phyloP scores from a whole-genome alignment of 139 green algal genomes.

The Spirogloea muscicola region DNA sequence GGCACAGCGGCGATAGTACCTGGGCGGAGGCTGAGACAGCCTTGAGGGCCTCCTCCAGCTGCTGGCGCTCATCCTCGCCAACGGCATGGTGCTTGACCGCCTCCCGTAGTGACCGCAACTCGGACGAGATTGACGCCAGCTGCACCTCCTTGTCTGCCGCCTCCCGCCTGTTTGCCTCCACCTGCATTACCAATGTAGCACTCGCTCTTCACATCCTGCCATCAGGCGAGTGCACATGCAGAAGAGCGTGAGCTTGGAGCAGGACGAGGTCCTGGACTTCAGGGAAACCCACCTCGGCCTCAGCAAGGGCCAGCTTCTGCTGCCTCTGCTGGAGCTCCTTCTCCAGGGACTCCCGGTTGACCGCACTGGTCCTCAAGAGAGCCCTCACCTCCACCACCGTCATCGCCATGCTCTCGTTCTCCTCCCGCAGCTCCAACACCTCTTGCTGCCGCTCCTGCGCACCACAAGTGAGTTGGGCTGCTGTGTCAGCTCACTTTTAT shows the following conservation, averaged over 20 bases:
- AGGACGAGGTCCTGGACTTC: neutral
- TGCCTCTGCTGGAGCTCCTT: too few relatives aligned
- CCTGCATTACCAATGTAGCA: neutral
- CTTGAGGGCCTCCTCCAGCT: constrained; percentile 19
- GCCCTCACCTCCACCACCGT: too few relatives aligned
- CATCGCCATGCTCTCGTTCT: too few relatives aligned
- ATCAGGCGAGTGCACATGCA: neutral
- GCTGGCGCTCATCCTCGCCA: constrained; percentile 26
- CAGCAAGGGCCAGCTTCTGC: neutral
- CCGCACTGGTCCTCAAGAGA: too few relatives aligned
- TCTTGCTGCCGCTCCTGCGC: too few relatives aligned
- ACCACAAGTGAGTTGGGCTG: too few relatives aligned
- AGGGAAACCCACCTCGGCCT: neutral
- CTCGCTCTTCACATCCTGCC: too few relatives aligned
- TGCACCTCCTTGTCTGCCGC: constrained; percentile 25
- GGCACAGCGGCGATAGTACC: too few relatives aligned
- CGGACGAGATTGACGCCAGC: constrained; percentile 17
- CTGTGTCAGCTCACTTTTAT: too few relatives aligned
- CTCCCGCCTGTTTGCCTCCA: constrained; percentile 18
- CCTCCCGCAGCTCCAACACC: too few relatives aligned
- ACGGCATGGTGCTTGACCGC: neutral
- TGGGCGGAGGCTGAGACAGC: constrained; percentile 6
- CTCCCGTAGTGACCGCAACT: constrained; percentile 16
- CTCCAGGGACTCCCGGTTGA: too few relatives aligned
- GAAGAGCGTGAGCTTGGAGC: neutral